Evolutionary conservation across 768 basidiomycete species (phyloP), one percentile per base, ranked within the genome.

Genomic region (Leccinum variicolor): DNA sequence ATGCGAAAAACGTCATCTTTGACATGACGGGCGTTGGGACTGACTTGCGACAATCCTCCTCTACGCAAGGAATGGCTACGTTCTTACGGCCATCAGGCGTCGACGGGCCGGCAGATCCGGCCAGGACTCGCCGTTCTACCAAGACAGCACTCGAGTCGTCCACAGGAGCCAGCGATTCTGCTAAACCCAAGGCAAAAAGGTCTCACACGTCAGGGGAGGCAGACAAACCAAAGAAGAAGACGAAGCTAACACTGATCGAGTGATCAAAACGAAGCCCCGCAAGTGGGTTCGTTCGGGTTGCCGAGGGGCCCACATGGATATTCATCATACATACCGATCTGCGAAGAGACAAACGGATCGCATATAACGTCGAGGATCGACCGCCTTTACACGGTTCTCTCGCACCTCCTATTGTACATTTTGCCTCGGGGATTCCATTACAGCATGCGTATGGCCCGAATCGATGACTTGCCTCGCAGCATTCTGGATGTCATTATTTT

Each of bases 21-120:
- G 78, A 83, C 60, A 79, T 65, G 53, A 64, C 71, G 6, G 77
- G 75, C 15, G 80, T 83, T 29, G 84, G 83, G 15, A 70, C 74
- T 46, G 83, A 85, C 70, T 61, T 85, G 51, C 76, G 76, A 34
- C 58, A 71, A 26, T 66, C 71, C 45, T 57, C 69, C 26, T 53
- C 69, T 25, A 47, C 53, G 21, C 60, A 51, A 53, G 53, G 23
- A 41, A 10, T 55, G 19, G 41, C 11, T 5, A 21, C 58, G 0
- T 69, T 69, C 58, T 21, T 69, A 23, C 66, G 62, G 4, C 68
- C 68, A 3, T 56, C 64, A 0, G 69, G 64, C 3, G 62, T 69
- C 23, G 68, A 69, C 26, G 59, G 23, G 0, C 64, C 68, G 51
- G 62, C 56, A 45, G 53, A 57, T 52, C 45, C 48, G 13, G 26